Conservation (phyloP, 1,139 yeast genomes). For the Hanseniaspora sp. region DNA sequence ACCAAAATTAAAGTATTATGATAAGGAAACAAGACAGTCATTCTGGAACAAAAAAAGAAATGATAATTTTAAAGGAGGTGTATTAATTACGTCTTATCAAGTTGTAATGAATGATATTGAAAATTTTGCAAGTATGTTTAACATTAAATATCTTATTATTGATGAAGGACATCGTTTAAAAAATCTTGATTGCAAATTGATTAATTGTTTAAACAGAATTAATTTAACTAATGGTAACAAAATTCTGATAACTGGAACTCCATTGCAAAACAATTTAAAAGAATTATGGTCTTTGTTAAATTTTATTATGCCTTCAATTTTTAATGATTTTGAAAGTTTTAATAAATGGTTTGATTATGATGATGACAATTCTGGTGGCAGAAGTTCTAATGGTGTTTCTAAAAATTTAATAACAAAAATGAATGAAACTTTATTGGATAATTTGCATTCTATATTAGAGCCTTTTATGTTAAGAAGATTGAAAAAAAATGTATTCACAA, state of each 20-base stretch:
- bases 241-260: constrained; percentile 79
- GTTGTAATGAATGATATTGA: constrained; percentile 60
- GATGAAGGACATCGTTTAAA: constrained; percentile 93
- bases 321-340: constrained; percentile 76
- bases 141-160: constrained; percentile 80
- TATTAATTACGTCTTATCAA: constrained; percentile 76
- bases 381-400: constrained; percentile 20
- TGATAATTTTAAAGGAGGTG: constrained; percentile 29
- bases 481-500: constrained; percentile 53
- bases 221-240: constrained; percentile 47
- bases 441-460: constrained; percentile 73
- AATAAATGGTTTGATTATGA: constrained; percentile 89
- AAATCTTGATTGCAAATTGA: constrained; percentile 65
- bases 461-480: constrained; percentile 78
- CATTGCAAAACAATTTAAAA: constrained; percentile 75
- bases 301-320: constrained; percentile 82
- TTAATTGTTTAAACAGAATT: constrained; percentile 56
- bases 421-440: constrained; percentile 35
- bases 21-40: constrained; percentile 34
- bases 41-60: constrained; percentile 17
- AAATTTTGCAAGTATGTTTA: constrained; percentile 27
- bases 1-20: constrained; percentile 54
- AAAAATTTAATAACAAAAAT: constrained; percentile 32
- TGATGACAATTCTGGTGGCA: constrained; percentile 21
- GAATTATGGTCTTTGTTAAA: constrained; percentile 87